These are phyloP conservation scores for Asterella californica DNA, from an alignment of 225 moss, liverwort and hornwort genomes.

Conservation along the genomic window DNA sequence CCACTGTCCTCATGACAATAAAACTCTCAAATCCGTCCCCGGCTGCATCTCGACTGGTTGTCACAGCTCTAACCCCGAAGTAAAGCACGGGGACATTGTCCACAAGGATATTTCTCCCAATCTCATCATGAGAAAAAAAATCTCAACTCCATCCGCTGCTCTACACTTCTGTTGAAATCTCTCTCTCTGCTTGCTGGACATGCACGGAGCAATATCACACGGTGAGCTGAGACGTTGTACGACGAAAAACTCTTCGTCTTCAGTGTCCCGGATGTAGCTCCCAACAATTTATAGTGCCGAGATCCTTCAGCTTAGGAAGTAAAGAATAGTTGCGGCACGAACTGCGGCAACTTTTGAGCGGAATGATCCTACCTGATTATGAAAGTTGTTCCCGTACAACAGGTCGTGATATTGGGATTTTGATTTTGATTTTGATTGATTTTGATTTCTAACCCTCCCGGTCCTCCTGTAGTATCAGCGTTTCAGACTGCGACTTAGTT, in stretches of 20 bases:
- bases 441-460: no score
- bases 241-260: neutral
- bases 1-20: neutral
- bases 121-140: neutral
- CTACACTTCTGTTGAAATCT: neutral
- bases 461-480: neutral
- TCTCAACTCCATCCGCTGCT: neutral
- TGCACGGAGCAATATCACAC: neutral
- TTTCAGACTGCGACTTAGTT: neutral
- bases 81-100: neutral
- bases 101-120: neutral
- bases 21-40: neutral
- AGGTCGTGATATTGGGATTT: neutral
- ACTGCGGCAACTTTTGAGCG: neutral
- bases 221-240: neutral
- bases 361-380: neutral
- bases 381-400: neutral
- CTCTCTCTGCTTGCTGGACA: neutral
- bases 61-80: neutral
- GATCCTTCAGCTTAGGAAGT: neutral
- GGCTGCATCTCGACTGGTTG: neutral
- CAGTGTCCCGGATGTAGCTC: neutral
- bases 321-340: neutral
- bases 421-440: no score
- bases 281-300: neutral